Base-by-base conservation (phyloP, 345 rosid genomes). In the Kernera saxatilis region DNA sequence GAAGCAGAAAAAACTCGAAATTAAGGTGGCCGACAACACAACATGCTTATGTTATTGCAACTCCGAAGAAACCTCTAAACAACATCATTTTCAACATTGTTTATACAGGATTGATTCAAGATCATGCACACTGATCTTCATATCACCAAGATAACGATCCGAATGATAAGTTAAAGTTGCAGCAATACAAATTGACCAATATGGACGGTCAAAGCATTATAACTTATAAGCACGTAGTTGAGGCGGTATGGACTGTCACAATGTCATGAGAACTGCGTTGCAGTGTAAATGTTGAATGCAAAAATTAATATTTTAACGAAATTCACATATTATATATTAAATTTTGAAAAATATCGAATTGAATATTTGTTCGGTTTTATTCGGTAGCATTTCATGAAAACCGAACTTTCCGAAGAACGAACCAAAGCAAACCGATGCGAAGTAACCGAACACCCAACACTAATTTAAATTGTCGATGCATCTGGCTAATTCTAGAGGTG, bases 11-110 rank as follows among this genome's bases (percentile, higher is more conserved):
- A 39, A 69, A 43, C 77, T 63, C 46, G 54, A 37, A 63, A 55
- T 39, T 56, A 54, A 52, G 56, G 71, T 69, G 81, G 78, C 77
- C 82, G 85, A 78, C 83, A 80, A 52, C 54, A 54, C 39, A 71
- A 76, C 84, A 73, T 78, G 89, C 63, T 76, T 63, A 79, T 66
- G 78, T 59, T 68, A 50, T 52, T 70, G 45, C 23, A 50, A 62
- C 66, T 70, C 65, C 32, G 55, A 44, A 45, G 10, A 49, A 54
- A 67, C 78, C 40, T 76, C 37, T 67, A 50, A 26, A 44, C 69
- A 67, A 39, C 61, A 43, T 51, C 59, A 44, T 46, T 35, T 56
- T 21, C 52, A 37, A 8, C 10, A 8, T 44, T 43, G 30, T 35
- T 1, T 15, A 11, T 60, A 37, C 36, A 54, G 26, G 56, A 53